phyloP scores from a whole-genome alignment of 192 early-diverging fungal genomes.

The Coemansia furcata region DNA sequence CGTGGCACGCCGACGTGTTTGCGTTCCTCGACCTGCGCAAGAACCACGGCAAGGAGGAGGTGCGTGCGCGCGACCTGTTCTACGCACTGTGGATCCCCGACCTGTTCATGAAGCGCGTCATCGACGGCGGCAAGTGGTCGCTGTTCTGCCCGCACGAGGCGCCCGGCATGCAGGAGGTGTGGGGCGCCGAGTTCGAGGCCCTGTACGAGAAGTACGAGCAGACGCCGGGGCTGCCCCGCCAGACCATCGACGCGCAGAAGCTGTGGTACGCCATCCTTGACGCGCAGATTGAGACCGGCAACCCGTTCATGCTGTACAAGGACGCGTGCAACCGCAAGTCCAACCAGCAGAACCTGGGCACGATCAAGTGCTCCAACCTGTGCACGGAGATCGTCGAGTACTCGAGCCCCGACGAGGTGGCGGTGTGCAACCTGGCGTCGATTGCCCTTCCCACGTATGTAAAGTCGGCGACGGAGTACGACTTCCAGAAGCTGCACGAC shows the following conservation, averaged over 20 bases:
- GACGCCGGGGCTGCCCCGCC: conserved; percentile 74
- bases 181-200: conserved; percentile 89
- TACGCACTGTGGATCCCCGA: conserved; percentile 98
- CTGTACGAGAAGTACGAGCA: conserved; percentile 84
- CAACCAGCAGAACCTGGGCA: conserved; percentile 98
- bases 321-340: conserved; percentile 99
- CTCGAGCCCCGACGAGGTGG: conserved; percentile 92
- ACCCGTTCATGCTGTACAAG: conserved; percentile 98
- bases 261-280: conserved; percentile 96
- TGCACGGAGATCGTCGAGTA: conserved; percentile 99
- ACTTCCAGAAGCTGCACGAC: conserved; percentile 82
- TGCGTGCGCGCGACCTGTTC: conserved; percentile 94
- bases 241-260: conserved; percentile 96
- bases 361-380: conserved; percentile 97
- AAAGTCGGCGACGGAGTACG: conserved; percentile 62
- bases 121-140: conserved; percentile 89
- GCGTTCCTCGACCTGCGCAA: conserved; percentile 94
- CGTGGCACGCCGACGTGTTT: conserved; percentile 98
- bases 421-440: conserved; percentile 96
- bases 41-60: conserved; percentile 98
- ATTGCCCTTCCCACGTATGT: conserved; percentile 91
- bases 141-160: conserved; percentile 95
- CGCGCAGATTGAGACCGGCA: conserved; percentile 95
- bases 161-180: conserved; percentile 84
- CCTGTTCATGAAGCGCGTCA: conserved; percentile 97